Percentiles rank a stretch among this genome's conserved stretches.
Evolutionary conservation across 2,329 filamentous ascomycete species (phyloP).

Genomic region (Byssochlamys sp.): DNA sequence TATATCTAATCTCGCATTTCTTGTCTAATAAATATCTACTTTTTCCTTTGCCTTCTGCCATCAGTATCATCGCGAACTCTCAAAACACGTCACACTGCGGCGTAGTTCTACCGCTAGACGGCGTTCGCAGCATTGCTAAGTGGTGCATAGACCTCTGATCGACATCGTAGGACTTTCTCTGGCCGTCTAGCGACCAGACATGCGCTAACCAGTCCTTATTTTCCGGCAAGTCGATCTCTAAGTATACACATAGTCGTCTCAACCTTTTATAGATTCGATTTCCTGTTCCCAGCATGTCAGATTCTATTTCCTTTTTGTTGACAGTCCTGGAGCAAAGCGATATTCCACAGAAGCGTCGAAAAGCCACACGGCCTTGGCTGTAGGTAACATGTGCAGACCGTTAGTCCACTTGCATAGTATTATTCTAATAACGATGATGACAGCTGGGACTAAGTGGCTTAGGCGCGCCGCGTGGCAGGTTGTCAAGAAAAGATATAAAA

Average conservation of each 20-base stretch:
- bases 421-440: not conserved
- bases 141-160: not conserved
- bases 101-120: not conserved
- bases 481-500: not conserved
- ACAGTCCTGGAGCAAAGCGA: not conserved
- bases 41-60: not conserved
- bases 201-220: no score
- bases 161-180: not conserved
- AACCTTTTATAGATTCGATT: no score
- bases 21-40: not conserved
- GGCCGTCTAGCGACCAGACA: not conserved
- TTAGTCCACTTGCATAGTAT: not conserved
- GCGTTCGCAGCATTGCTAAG: not conserved
- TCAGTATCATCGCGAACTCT: not conserved
- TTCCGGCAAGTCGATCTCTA: not conserved
- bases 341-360: not conserved
- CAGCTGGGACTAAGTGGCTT: not conserved
- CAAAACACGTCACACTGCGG: not conserved
- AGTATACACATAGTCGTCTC: not conserved
- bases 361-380: not conserved
- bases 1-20: not conserved
- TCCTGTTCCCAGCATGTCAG: not conserved
- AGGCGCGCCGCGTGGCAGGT: not conserved
- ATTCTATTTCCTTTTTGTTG: not conserved
- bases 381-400: not conserved